Conservation (phyloP, 2,329 filamentous ascomycete genomes). For the Neopestalotiopsis sp. region DNA sequence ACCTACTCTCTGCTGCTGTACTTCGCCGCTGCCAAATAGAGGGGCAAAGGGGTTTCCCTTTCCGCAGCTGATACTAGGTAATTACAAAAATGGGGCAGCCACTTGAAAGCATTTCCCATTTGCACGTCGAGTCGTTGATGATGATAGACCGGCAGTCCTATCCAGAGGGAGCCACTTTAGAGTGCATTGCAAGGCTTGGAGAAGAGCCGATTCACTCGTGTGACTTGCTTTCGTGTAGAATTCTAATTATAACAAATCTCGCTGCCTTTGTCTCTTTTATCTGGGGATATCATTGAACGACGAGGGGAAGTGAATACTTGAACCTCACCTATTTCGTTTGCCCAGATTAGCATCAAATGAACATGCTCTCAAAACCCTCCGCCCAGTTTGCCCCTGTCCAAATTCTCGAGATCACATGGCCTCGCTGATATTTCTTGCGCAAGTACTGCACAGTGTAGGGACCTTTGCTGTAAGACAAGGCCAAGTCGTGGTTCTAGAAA, state of each 20-base stretch:
- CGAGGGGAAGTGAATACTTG: background rate
- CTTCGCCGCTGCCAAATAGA: constrained; percentile 3
- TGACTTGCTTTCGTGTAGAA: background rate
- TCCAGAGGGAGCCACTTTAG: background rate
- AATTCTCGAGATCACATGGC: background rate
- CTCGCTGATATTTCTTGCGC: background rate
- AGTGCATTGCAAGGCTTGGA: background rate
- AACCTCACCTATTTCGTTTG: background rate
- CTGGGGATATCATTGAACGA: background rate
- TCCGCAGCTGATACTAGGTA: background rate
- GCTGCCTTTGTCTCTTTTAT: background rate
- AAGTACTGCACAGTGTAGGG: background rate
- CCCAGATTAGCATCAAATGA: background rate
- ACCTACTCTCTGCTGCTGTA: background rate
- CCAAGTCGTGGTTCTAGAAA: background rate
- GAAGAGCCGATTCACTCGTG: background rate
- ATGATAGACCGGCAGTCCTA: background rate
- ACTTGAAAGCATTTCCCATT: background rate
- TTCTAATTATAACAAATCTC: background rate
- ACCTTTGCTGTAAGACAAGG: background rate
- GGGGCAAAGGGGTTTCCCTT: background rate
- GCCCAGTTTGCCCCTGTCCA: background rate
- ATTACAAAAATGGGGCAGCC: constrained; percentile 2
- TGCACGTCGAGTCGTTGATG: background rate
- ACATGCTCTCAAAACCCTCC: background rate